These are phyloP conservation scores for Pseudocercospora fijiensis DNA, from an alignment of 2,329 filamentous ascomycete genomes.

Conservation along the genomic window DNA sequence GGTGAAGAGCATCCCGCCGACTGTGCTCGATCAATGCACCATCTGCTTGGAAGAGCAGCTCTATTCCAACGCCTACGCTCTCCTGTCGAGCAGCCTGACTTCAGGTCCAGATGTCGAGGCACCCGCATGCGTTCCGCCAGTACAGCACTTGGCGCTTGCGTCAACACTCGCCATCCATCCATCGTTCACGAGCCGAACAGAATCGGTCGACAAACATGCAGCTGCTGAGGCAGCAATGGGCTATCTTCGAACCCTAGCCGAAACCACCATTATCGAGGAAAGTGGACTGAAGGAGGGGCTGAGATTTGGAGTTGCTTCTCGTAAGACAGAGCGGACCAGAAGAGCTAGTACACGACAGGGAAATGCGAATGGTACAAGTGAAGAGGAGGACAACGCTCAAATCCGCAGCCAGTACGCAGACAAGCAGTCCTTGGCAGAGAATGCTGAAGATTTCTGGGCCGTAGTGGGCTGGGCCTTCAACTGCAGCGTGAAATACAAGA, in stretches of 20 bases:
- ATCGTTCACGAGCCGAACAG: slow-evolving; percentile 69
- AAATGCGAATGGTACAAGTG: slow-evolving; percentile 19
- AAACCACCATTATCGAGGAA: slow-evolving; percentile 66
- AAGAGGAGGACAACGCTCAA: slow-evolving; percentile 47
- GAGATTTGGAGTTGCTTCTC: slow-evolving; percentile 52
- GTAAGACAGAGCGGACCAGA: slow-evolving; percentile 20
- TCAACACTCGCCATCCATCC: slow-evolving; percentile 82
- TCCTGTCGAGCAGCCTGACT: slow-evolving; percentile 64
- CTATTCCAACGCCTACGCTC: slow-evolving; percentile 47
- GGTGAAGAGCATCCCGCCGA: slow-evolving; percentile 8
- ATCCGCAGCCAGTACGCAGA: slow-evolving; percentile 62
- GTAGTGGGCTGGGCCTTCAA: slow-evolving; percentile 90
- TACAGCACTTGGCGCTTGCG: slow-evolving; percentile 73
- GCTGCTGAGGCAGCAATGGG: slow-evolving; percentile 66
- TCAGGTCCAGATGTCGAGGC: slow-evolving; percentile 50
- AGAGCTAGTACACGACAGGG: slow-evolving; percentile 20
- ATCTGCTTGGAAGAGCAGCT: slow-evolving; percentile 68
- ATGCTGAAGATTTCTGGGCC: slow-evolving; percentile 86
- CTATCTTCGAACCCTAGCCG: slow-evolving; percentile 68
- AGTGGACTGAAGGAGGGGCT: slow-evolving; percentile 72
- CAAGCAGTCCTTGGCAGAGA: slow-evolving; percentile 66
- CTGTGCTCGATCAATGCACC: slow-evolving; percentile 19
- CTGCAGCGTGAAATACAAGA: slow-evolving; percentile 71
- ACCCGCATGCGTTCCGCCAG: slow-evolving; percentile 64
- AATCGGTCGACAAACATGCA: slow-evolving; percentile 59